Evolutionary conservation across 352 stramenopile species (phyloP), one percentile per base, ranked within the genome.

Genomic region (Pythium folliculosum): DNA sequence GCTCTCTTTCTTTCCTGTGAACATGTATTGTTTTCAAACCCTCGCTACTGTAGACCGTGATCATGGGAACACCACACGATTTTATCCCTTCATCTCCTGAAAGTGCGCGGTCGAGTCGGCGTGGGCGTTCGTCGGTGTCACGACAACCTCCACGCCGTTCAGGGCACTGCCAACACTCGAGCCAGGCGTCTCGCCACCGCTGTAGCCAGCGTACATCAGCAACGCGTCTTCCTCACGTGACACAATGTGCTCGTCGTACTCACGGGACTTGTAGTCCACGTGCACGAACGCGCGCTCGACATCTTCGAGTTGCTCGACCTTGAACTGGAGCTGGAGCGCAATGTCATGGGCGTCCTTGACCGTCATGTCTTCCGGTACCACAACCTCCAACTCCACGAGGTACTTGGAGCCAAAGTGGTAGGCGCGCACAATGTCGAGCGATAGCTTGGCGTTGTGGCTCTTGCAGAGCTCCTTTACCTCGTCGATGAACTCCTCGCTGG

Each of bases 401-500:
- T 98, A 98, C 68, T 97, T 97, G 22, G 86, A 89, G 56, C 93
- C 95, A 72, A 98, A 98, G 71, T 98, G 92, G 72, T 99, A 98
- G 17, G 88, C 88, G 21, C 84, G 84, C 17, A 93, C 73, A 50
- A 97, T 95, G 75, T 98, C 95, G 13, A 98, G 84, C 37, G 74
- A 67, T 69, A 98, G 91, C 45, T 67, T 65, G 12, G 67, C 54
- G 61, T 94, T 82, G 63, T 94, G 86, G n/a, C 72, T 78, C 14
- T 80, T 72, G 22, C 90, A 95, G 12, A 97, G 76, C 44, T 91
- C 69, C 53, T 89, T 85, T 12, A 98, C 70, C 52, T 97, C 80
- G 21, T 91, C 77, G 63, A 98, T 93, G 55, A 98, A 98, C 21
- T 97, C 88, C 35, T 91, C 71, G 4, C 78, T 92, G 1, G 82